Percentiles rank a stretch among this genome's conserved stretches.
phyloP scores from a whole-genome alignment of 805 yeast species.

The Sugiyamaella qingdaonensis region DNA sequence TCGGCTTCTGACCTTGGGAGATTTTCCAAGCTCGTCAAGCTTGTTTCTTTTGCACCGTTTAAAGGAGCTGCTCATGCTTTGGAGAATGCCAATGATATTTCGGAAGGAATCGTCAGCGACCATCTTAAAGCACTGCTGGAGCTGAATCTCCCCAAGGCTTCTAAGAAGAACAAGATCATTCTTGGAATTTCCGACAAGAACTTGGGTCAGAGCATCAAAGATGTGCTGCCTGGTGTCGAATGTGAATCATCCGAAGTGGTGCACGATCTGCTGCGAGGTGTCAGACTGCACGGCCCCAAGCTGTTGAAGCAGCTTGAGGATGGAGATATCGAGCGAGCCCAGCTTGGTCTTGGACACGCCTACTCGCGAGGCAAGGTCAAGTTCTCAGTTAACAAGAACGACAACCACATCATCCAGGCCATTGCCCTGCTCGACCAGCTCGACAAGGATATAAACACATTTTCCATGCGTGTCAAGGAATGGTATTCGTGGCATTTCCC shows the following conservation, averaged over 20 bases:
- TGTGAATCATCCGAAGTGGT: slow-evolving; percentile 87
- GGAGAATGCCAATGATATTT: slow-evolving; percentile 95
- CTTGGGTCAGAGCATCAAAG: slow-evolving; percentile 96
- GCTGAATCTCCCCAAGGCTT: slow-evolving; percentile 79
- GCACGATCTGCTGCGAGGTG: slow-evolving; percentile 92
- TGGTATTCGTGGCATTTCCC: slow-evolving; percentile 99
- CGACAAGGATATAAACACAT: slow-evolving; percentile 97
- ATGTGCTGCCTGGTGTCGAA: slow-evolving; percentile 80
- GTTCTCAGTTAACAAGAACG: slow-evolving; percentile 97
- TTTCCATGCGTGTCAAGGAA: slow-evolving; percentile 94
- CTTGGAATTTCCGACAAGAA: slow-evolving; percentile 92
- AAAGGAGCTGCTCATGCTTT: slow-evolving; percentile 99
- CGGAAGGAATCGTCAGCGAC: slow-evolving; percentile 94
- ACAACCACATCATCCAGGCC: slow-evolving; percentile 98
- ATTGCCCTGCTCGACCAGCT: slow-evolving; percentile 95
- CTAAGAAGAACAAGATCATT: slow-evolving; percentile 62
- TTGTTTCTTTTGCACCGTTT: slow-evolving; percentile 95
- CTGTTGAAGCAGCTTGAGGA: slow-evolving; percentile 85
- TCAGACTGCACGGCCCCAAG: slow-evolving; percentile 86
- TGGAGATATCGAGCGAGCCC: slow-evolving; percentile 97
- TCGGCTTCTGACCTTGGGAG: slow-evolving; percentile 79
- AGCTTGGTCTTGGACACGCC: slow-evolving; percentile 98
- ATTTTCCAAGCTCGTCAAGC: slow-evolving; percentile 88
- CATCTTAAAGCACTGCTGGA: slow-evolving; percentile 85
- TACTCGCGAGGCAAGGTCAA: slow-evolving; percentile 98